phyloP scores from a whole-genome alignment of 805 yeast species.

The Starmerella stigmatis region DNA sequence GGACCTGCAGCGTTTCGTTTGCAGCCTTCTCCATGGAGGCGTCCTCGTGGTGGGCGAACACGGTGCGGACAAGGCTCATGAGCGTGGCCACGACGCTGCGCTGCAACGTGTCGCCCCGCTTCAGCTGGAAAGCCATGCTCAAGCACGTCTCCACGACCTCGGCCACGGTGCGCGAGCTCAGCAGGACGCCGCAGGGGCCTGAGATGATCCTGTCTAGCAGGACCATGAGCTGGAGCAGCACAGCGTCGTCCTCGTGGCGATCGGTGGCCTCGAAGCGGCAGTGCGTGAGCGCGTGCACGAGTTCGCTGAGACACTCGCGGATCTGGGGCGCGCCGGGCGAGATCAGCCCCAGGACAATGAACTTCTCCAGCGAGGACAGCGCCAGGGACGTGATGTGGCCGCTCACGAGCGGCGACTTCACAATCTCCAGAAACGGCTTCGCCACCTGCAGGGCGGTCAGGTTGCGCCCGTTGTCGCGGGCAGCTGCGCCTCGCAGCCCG shows the following conservation, averaged over 20 bases:
- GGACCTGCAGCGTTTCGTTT: slow-evolving; percentile 16
- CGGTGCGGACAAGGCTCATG: slow-evolving; percentile 15
- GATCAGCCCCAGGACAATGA: slow-evolving; percentile 62
- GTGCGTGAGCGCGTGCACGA: slow-evolving; percentile 70
- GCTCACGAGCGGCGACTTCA: slow-evolving; percentile 74
- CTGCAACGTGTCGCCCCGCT: slow-evolving; percentile 80
- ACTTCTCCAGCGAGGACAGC: slow-evolving; percentile 60
- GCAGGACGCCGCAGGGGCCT: slow-evolving; percentile 51
- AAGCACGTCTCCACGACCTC: slow-evolving; percentile 87
- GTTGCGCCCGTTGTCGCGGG: slow-evolving; percentile 40
- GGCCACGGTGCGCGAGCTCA: slow-evolving; percentile 72
- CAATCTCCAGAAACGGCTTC: slow-evolving; percentile 76
- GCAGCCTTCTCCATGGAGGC: slow-evolving; percentile 35
- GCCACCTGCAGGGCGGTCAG: slow-evolving; percentile 64
- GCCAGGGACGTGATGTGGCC: slow-evolving; percentile 80
- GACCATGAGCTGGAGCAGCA: slow-evolving; percentile 68
- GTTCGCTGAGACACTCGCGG: slow-evolving; percentile 49
- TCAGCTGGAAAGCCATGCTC: slow-evolving; percentile 82
- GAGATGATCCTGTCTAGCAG: slow-evolving; percentile 57
- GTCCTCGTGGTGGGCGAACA: slow-evolving; percentile 12
- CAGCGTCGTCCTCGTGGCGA: slow-evolving; percentile 84
- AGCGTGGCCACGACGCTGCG: slow-evolving; percentile 54
- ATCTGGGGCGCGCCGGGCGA: slow-evolving; percentile 44
- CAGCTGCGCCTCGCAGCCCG: slow-evolving; percentile 61
- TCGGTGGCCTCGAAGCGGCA: slow-evolving; percentile 94